Percentiles rank a stretch among this genome's conserved stretches.
phyloP scores from a whole-genome alignment of 257 asterid species.

The Misopates orontium region DNA sequence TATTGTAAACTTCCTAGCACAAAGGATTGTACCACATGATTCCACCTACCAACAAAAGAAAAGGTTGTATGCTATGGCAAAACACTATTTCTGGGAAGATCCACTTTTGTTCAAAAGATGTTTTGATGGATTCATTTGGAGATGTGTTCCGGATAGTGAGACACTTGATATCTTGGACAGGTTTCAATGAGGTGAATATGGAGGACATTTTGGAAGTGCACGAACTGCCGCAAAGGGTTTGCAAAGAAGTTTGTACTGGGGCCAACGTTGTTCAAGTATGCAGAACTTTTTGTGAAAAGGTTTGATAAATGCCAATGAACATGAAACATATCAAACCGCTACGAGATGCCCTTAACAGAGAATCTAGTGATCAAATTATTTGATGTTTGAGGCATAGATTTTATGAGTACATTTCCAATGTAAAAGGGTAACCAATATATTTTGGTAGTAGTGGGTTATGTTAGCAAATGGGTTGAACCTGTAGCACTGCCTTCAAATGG shows the following conservation, averaged over 20 bases:
- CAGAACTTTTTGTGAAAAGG: neutral
- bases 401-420: neutral
- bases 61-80: too few relatives aligned
- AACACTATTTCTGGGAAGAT: too few relatives aligned
- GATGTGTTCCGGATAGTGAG: neutral
- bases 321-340: neutral
- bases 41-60: too few relatives aligned
- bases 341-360: too few relatives aligned
- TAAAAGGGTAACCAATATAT: too few relatives aligned
- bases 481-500: neutral
- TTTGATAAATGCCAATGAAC: neutral
- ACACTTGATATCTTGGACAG: neutral
- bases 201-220: too few relatives aligned
- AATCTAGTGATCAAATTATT: neutral
- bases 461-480: neutral
- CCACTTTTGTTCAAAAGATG: neutral
- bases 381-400: neutral
- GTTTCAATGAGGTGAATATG: neutral
- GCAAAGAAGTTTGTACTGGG: neutral
- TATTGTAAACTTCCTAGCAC: neutral
- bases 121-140: neutral
- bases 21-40: too few relatives aligned
- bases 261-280: neutral
- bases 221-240: neutral
- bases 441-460: neutral